phyloP scores from a whole-genome alignment of 257 asterid genomes.

The Thymus mandschuricus region DNA sequence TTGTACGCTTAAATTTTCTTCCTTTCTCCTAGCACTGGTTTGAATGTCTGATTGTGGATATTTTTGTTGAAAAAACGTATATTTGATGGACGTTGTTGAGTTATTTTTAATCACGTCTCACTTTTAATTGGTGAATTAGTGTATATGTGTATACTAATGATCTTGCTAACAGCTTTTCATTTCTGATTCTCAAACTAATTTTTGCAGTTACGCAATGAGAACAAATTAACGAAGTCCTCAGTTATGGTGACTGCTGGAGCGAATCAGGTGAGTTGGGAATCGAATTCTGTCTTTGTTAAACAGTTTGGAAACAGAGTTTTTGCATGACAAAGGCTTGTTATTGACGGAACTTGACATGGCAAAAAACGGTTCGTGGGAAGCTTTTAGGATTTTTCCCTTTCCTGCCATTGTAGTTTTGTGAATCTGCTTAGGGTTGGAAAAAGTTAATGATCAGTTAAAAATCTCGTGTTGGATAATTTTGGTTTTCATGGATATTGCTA shows the following conservation, averaged over 20 bases:
- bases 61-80: background rate
- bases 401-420: background rate
- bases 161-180: background rate
- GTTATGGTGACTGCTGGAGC: constrained; percentile 99
- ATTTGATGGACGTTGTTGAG: constrained; percentile 9
- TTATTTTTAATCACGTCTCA: background rate
- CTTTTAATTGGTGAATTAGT: constrained; percentile 9
- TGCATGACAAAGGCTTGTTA: background rate
- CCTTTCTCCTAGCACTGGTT: constrained; percentile 22
- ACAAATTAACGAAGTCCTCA: constrained; percentile 71
- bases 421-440: background rate
- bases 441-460: background rate
- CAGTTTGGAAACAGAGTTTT: background rate
- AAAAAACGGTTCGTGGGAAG: constrained; percentile 9
- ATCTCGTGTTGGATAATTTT: background rate
- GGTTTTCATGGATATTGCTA: background rate
- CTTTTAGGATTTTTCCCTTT: background rate
- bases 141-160: background rate
- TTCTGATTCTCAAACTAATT: constrained; percentile 22
- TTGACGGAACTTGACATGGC: background rate
- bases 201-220: constrained; percentile 70
- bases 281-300: background rate
- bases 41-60: background rate
- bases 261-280: constrained; percentile 68
- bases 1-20: background rate